Evolutionary conservation across 2,329 filamentous ascomycete genomes (phyloP).

Genomic region (Hypoxylon sp.): DNA sequence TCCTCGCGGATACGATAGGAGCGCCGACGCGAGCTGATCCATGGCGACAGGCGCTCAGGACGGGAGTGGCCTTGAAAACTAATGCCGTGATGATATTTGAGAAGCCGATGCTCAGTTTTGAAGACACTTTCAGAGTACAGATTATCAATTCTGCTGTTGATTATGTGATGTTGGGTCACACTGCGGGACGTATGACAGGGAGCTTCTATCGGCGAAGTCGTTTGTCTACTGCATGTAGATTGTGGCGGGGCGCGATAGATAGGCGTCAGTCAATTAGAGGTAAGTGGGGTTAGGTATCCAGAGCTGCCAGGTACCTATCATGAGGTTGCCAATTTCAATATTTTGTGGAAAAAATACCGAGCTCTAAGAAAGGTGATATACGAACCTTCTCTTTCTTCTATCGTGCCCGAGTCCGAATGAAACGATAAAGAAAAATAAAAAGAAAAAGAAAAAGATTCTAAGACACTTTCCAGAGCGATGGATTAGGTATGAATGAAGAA

Average conservation of each 20-base stretch:
- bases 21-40: slow-evolving; percentile 57
- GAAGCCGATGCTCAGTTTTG: neutral
- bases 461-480: neutral
- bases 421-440: no score
- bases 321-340: neutral
- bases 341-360: no score
- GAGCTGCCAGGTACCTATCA: neutral
- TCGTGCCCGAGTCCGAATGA: no score
- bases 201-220: slow-evolving; percentile 19
- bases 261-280: neutral
- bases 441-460: neutral
- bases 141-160: neutral
- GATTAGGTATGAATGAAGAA: no score
- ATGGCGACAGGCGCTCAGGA: slow-evolving; percentile 50
- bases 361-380: no score
- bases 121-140: neutral
- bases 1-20: slow-evolving; percentile 62
- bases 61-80: neutral
- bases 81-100: slow-evolving; percentile 8
- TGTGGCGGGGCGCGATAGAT: slow-evolving; percentile 15
- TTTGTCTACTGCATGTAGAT: slow-evolving; percentile 2
- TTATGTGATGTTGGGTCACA: slow-evolving; percentile 15
- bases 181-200: slow-evolving; percentile 8
- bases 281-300: slow-evolving; percentile 10
- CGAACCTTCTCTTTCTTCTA: no score